Evolutionary conservation across 1,284 basidiomycete genomes (phyloP).

Genomic region (Rhodotorula sp.): DNA sequence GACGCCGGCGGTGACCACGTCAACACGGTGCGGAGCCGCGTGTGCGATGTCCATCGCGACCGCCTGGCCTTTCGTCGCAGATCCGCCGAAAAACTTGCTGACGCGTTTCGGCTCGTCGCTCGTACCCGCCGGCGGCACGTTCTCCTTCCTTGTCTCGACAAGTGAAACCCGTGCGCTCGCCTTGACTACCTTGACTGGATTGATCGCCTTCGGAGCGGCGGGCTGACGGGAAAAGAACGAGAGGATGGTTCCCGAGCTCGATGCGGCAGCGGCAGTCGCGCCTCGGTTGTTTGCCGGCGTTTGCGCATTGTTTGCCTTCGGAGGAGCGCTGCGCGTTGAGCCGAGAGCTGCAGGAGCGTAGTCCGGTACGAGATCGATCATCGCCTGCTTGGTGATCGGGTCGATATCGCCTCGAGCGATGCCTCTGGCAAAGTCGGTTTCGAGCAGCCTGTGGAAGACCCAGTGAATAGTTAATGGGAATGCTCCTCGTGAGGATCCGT

Average conservation of each 20-base stretch:
- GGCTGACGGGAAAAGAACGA: slow-evolving; percentile 28
- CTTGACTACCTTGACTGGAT: slow-evolving; percentile 18
- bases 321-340: background rate
- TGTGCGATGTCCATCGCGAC: background rate
- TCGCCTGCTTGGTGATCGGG: slow-evolving; percentile 28
- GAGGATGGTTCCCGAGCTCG: slow-evolving; percentile 23
- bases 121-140: slow-evolving; percentile 25
- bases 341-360: background rate
- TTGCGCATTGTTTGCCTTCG: background rate
- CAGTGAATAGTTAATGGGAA: too few relatives aligned
- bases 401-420: slow-evolving; percentile 37
- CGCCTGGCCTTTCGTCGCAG: slow-evolving; percentile 50
- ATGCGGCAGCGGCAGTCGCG: background rate
- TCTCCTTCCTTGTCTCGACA: slow-evolving; percentile 4
- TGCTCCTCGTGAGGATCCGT: too few relatives aligned
- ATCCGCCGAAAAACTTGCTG: slow-evolving; percentile 54
- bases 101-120: slow-evolving; percentile 43
- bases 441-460: slow-evolving; percentile 13
- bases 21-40: background rate
- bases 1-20: too few relatives aligned
- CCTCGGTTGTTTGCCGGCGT: background rate
- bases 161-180: slow-evolving; percentile 1
- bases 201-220: background rate
- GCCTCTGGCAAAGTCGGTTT: slow-evolving; percentile 18
- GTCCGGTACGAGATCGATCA: slow-evolving; percentile 35